Percentiles rank a stretch among this genome's conserved stretches.
phyloP scores from a whole-genome alignment of 2,329 filamentous ascomycete genomes.

The Fusarium napiforme region DNA sequence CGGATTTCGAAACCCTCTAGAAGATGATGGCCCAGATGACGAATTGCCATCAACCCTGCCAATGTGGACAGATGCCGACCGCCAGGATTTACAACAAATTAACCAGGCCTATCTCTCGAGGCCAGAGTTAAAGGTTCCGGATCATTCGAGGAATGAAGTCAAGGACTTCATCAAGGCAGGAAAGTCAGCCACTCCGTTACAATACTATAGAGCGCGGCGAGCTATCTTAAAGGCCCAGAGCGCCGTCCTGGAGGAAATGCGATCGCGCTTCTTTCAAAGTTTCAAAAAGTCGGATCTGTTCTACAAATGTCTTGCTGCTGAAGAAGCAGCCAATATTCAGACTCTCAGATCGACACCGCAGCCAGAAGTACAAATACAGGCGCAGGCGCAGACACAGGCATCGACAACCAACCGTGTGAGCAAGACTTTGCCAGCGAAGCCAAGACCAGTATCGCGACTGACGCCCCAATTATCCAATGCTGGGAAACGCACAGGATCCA shows the following conservation, averaged over 20 bases:
- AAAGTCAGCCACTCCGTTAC: conserved; percentile 76
- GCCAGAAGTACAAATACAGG: conserved; percentile 25
- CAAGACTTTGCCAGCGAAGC: conserved; percentile 56
- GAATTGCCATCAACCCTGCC: conserved; percentile 69
- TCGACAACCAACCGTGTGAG: conserved; percentile 44
- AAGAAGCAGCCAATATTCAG: conserved; percentile 69
- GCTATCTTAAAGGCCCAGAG: conserved; percentile 87
- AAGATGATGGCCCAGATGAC: conserved; percentile 76
- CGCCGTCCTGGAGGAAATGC: conserved; percentile 84
- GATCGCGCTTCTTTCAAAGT: conserved; percentile 79
- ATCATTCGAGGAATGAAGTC: conserved; percentile 75
- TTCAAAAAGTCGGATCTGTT: conserved; percentile 96
- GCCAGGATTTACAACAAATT: conserved; percentile 89
- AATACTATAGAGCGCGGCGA: conserved; percentile 85
- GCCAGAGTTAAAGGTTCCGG: conserved; percentile 81
- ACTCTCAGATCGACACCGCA: conserved; percentile 36
- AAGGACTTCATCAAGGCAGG: conserved; percentile 83
- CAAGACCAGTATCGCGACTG: conserved; percentile 57
- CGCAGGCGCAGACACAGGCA: conserved; percentile 38
- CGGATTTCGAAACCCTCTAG: conserved; percentile 91
- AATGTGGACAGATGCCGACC: conserved; percentile 85
- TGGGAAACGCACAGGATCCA: conserved; percentile 58
- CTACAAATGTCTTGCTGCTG: conserved; percentile 93
- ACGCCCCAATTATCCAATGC: conserved; percentile 51
- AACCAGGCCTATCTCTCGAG: conserved; percentile 88